These are phyloP conservation scores for Hymenoscyphus infarciens DNA, from an alignment of 2,329 filamentous ascomycete genomes.

Conservation along the genomic window DNA sequence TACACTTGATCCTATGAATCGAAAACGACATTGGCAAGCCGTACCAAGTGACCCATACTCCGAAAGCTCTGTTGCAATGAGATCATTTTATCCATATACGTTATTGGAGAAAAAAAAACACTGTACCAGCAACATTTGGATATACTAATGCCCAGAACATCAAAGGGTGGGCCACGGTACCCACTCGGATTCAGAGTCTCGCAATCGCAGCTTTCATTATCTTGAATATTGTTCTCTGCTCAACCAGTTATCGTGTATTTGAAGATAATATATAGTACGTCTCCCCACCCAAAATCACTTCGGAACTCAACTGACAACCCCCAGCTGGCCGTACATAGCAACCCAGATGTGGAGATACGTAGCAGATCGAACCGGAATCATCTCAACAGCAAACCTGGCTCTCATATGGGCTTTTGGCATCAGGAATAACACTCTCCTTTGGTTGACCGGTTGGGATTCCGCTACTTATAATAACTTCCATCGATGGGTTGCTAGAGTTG, in stretches of 20 bases:
- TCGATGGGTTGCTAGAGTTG: conserved; percentile 60
- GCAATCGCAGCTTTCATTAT: conserved; percentile 40
- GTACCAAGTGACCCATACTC: background rate
- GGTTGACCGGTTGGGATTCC: conserved; percentile 67
- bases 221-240: conserved; percentile 36
- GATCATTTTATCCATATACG: background rate
- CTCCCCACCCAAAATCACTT: too few relatives aligned
- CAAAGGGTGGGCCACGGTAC: conserved; percentile 36
- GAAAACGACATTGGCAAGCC: background rate
- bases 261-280: conserved; percentile 9
- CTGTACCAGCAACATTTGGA: conserved; percentile 44
- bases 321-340: conserved; percentile 36
- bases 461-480: conserved; percentile 65
- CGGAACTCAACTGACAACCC: background rate
- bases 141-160: conserved; percentile 36
- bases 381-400: conserved; percentile 61
- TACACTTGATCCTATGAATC: conserved; percentile 2
- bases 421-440: conserved; percentile 63
- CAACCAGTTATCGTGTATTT: conserved; percentile 8
- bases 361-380: conserved; percentile 60
- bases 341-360: conserved; percentile 49
- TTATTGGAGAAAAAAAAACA: conserved; percentile 38
- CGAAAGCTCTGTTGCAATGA: background rate
- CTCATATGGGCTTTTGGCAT: conserved; percentile 64
- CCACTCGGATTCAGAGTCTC: conserved; percentile 42